These are phyloP conservation scores for Corymbia maculata DNA, from an alignment of 345 rosid genomes.

Conservation along the genomic window DNA sequence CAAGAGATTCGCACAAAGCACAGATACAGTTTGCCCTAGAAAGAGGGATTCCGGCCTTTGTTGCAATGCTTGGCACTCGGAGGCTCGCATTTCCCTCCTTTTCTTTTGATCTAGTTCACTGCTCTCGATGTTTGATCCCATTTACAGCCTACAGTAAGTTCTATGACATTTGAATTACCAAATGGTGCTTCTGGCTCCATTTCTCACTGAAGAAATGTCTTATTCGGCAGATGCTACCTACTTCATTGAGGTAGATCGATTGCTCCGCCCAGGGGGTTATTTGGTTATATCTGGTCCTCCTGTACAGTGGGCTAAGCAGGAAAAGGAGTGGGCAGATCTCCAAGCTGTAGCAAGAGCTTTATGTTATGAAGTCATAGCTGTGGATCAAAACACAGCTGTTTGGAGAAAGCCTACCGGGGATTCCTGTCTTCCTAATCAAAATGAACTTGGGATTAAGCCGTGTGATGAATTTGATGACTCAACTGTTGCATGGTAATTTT, in stretches of 20 bases:
- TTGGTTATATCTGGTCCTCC: constrained; percentile 98
- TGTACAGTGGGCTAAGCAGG: constrained; percentile 96
- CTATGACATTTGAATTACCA: neutral
- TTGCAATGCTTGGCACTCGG: constrained; percentile 98
- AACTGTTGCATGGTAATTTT: constrained; percentile 68
- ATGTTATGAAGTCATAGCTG: constrained; percentile 82
- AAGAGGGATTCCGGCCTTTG: constrained; percentile 96
- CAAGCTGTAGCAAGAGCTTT: constrained; percentile 84
- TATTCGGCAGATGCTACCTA: constrained; percentile 78
- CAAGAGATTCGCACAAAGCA: constrained; percentile 94
- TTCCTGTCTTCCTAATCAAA: constrained; percentile 63
- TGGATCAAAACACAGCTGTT: constrained; percentile 89
- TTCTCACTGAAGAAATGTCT: constrained; percentile 9
- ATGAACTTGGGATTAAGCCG: constrained; percentile 63
- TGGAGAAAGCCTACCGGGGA: constrained; percentile 88
- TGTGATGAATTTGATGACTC: constrained; percentile 67
- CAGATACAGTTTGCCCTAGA: constrained; percentile 96
- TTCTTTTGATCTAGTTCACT: constrained; percentile 81
- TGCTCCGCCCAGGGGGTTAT: constrained; percentile 93
- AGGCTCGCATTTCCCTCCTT: constrained; percentile 93
- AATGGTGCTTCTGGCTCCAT: neutral
- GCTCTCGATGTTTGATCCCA: constrained; percentile 92
- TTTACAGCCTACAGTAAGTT: constrained; percentile 95
- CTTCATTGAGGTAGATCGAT: constrained; percentile 82
- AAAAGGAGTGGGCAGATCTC: constrained; percentile 98